Conservation (phyloP, 2,329 filamentous ascomycete species). For the Xylariales sp. region DNA sequence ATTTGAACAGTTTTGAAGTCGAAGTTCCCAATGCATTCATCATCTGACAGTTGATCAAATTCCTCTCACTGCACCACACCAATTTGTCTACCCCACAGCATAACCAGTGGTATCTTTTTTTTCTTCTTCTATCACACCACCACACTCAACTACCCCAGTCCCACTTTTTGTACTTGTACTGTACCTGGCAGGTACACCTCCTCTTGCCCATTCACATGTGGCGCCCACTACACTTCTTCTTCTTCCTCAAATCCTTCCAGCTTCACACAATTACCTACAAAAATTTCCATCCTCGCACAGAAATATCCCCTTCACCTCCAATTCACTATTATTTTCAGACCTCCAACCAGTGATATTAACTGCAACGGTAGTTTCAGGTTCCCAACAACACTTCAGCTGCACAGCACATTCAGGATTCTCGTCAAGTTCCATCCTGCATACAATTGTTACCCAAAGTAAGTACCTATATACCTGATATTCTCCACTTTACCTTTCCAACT, state of each 20-base stretch:
- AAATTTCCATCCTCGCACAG: background rate
- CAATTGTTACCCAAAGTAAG: slow-evolving; percentile 1
- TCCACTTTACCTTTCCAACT: background rate
- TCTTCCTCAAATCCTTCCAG: background rate
- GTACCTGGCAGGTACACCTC: slow-evolving; percentile 3
- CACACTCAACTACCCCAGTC: slow-evolving; percentile 4
- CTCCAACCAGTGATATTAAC: background rate
- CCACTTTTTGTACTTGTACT: slow-evolving; percentile 15
- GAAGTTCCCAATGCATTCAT: background rate
- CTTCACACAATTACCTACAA: background rate
- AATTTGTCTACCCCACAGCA: background rate
- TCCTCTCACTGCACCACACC: background rate
- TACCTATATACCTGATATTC: background rate
- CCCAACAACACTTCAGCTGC: background rate
- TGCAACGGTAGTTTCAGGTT: background rate
- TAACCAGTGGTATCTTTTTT: slow-evolving; percentile 8
- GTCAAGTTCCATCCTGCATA: background rate
- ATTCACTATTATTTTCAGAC: background rate
- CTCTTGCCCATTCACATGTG: background rate
- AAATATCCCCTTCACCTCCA: background rate
- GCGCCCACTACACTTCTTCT: background rate
- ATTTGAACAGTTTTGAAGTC: background rate
- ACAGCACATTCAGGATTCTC: slow-evolving; percentile 1
- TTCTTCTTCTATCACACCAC: slow-evolving; percentile 2
- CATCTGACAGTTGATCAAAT: too few relatives aligned